Conservation (phyloP, 768 basidiomycete genomes). For the Lentinus tigrinus region DNA sequence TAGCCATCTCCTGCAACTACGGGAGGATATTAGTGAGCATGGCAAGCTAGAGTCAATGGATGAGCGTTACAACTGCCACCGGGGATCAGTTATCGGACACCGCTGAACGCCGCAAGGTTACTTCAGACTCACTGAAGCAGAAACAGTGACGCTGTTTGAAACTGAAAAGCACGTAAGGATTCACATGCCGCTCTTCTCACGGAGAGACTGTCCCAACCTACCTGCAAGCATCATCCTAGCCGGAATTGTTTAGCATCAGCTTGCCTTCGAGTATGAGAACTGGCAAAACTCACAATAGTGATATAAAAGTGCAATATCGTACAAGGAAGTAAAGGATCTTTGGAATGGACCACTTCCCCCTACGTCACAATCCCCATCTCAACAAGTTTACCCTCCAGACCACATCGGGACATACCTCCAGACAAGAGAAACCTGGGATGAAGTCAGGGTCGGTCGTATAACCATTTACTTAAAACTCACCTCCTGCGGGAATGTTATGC, state of each 20-base stretch:
- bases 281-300: not conserved
- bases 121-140: no score
- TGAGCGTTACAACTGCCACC: slow-evolving; percentile 1
- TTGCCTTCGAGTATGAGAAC: not conserved
- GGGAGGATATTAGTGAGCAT: not conserved
- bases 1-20: slow-evolving; percentile 6
- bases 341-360: slow-evolving; percentile 7
- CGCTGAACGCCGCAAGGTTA: no score
- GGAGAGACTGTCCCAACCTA: no score
- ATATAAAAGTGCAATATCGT: slow-evolving; percentile 4
- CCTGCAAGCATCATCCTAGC: not conserved
- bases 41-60: not conserved
- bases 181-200: no score
- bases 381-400: not conserved
- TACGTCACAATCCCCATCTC: not conserved
- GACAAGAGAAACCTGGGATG: slow-evolving; percentile 1
- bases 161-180: no score
- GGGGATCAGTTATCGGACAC: no score
- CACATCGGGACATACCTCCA: not conserved
- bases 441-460: not conserved
- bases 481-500: slow-evolving; percentile 6
- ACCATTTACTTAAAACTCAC: not conserved
- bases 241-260: not conserved
- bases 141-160: no score
- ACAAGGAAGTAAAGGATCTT: slow-evolving; percentile 9